Percentiles rank a stretch among this genome's conserved stretches.
phyloP scores from a whole-genome alignment of 768 basidiomycete genomes.

The Mycena vitilis region DNA sequence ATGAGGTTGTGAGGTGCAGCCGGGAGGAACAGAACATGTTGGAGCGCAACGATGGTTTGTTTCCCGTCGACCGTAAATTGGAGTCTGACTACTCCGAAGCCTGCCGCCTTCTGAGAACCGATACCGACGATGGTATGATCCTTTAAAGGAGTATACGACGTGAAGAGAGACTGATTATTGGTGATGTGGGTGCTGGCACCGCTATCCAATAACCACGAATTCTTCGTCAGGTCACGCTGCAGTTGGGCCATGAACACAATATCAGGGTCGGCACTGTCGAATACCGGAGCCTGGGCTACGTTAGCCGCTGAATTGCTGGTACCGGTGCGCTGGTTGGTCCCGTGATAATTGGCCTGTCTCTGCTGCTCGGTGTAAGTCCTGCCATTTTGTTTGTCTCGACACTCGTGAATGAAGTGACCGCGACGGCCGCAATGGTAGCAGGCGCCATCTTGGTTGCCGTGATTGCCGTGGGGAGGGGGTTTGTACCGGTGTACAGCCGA shows the following conservation, averaged over 20 bases:
- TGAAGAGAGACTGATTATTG: slow-evolving; percentile 19
- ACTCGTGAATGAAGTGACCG: slow-evolving; percentile 11
- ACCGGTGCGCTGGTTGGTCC: background rate
- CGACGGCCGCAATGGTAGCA: slow-evolving; percentile 22
- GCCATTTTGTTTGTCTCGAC: slow-evolving; percentile 24
- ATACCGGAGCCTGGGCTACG: no score
- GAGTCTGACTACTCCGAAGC: slow-evolving; percentile 8
- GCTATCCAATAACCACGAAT: slow-evolving; percentile 26
- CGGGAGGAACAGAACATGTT: slow-evolving; percentile 18
- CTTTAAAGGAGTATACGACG: slow-evolving; percentile 9
- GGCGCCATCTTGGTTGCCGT: background rate
- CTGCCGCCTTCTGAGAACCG: slow-evolving; percentile 17
- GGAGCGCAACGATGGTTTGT: slow-evolving; percentile 13
- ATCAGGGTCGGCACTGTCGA: background rate
- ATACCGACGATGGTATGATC: slow-evolving; percentile 22
- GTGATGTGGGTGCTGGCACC: slow-evolving; percentile 26
- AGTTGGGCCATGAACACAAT: slow-evolving; percentile 11
- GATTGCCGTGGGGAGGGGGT: background rate
- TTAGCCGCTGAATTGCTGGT: no score
- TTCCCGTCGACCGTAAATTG: background rate
- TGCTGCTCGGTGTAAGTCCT: slow-evolving; percentile 14
- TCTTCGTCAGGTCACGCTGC: slow-evolving; percentile 4
- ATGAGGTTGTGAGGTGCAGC: slow-evolving; percentile 22
- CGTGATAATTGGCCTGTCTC: slow-evolving; percentile 18
- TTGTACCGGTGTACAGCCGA: slow-evolving; percentile 13